These are phyloP conservation scores for Hordeum vulgare DNA, from an alignment of 176 grass and related monocot species.

Conservation along the genomic window DNA sequence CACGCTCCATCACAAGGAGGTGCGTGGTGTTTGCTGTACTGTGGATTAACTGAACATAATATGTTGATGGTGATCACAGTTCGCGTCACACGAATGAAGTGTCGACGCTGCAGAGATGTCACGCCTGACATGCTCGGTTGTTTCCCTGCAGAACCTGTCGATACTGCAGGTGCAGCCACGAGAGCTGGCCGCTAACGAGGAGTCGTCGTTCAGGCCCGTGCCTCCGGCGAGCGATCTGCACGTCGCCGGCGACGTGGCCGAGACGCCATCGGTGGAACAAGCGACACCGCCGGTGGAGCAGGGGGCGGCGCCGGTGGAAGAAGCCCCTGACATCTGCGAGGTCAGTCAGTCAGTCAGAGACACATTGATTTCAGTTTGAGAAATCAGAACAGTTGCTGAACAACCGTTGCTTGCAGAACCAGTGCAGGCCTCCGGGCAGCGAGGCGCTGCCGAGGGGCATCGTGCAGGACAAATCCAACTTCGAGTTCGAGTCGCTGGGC, in stretches of 20 bases:
- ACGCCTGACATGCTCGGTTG: neutral
- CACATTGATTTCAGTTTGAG: neutral
- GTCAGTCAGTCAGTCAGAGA: neutral
- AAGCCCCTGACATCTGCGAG: conserved; percentile 22
- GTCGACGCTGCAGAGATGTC: neutral
- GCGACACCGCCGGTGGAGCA: too few species aligned
- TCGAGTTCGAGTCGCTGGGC: conserved; percentile 54
- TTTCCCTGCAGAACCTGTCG: conserved; percentile 22
- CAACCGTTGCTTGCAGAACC: conserved; percentile 32
- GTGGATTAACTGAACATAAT: neutral
- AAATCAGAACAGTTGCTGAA: conserved; percentile 14
- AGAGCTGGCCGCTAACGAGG: neutral
- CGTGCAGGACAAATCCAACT: conserved; percentile 59
- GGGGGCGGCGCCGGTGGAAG: neutral
- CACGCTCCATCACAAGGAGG: conserved; percentile 46
- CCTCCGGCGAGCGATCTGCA: neutral
- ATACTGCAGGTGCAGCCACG: conserved; percentile 20
- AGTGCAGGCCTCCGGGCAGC: conserved; percentile 50
- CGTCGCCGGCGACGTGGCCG: neutral
- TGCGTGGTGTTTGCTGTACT: neutral
- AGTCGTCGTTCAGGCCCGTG: neutral
- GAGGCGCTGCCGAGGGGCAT: conserved; percentile 79
- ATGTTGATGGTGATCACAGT: neutral
- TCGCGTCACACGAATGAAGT: neutral
- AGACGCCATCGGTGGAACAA: neutral